phyloP scores from a whole-genome alignment of 768 basidiomycete genomes.

The Trametes cinnabarina region DNA sequence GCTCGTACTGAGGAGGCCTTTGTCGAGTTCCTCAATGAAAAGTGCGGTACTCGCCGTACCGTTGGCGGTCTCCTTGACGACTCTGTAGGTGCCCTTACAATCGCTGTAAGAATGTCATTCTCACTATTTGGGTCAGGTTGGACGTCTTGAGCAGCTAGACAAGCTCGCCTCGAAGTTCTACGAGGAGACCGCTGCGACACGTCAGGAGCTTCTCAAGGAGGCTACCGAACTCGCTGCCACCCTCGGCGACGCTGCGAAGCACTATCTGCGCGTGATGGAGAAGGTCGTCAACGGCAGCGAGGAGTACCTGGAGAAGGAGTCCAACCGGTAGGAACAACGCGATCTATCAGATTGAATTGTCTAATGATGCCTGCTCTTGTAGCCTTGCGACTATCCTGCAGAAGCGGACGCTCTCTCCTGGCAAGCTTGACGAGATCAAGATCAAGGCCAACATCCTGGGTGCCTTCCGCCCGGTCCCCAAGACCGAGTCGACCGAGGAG shows the following conservation, averaged over 20 bases:
- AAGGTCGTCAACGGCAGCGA: conserved; percentile 71
- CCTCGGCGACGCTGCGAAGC: conserved; percentile 54
- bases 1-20: conserved; percentile 75
- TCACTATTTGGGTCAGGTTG: conserved; percentile 52
- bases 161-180: conserved; percentile 74
- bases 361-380: conserved; percentile 19
- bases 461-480: conserved; percentile 45
- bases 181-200: conserved; percentile 51
- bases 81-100: conserved; percentile 40
- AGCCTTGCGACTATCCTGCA: conserved; percentile 49
- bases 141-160: conserved; percentile 78
- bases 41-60: conserved; percentile 82
- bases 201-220: conserved; percentile 62
- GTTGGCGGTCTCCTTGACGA: conserved; percentile 80
- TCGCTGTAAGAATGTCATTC: neutral
- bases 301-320: conserved; percentile 83
- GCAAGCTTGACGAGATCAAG: conserved; percentile 91
- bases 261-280: conserved; percentile 91
- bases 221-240: conserved; percentile 53
- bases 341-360: no score
- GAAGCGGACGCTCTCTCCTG: conserved; percentile 71
- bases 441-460: conserved; percentile 84
- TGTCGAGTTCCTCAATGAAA: conserved; percentile 76
- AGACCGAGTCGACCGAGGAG: conserved; percentile 34
- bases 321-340: conserved; percentile 77